A percentile compares a stretch with the other conserved stretches of the same genome.
Conservation (phyloP, 805 yeast genomes). For the Kluyveromyces wickerhamii region DNA sequence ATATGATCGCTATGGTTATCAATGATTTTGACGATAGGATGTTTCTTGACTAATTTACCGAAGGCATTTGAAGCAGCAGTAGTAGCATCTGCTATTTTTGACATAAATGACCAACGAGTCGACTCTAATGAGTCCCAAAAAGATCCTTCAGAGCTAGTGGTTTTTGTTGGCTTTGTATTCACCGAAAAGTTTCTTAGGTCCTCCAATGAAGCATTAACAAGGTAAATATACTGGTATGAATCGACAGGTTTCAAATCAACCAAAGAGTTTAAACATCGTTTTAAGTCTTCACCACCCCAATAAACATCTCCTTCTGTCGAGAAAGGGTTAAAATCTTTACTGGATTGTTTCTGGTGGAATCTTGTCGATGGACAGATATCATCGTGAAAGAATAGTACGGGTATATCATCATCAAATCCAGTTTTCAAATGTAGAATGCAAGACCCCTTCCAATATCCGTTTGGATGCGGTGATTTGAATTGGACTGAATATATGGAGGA, state of each 20-base stretch:
- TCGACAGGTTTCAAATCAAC: slow-evolving; percentile 62
- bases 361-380: slow-evolving; percentile 72
- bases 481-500: slow-evolving; percentile 70
- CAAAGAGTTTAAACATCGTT: slow-evolving; percentile 43
- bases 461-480: slow-evolving; percentile 64
- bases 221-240: slow-evolving; percentile 60
- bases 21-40: slow-evolving; percentile 24
- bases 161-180: background rate
- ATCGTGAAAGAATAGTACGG: slow-evolving; percentile 89
- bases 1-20: slow-evolving; percentile 38
- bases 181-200: slow-evolving; percentile 34
- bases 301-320: slow-evolving; percentile 45
- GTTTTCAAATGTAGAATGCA: slow-evolving; percentile 58
- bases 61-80: slow-evolving; percentile 27
- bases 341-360: slow-evolving; percentile 49
- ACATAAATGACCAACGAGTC: slow-evolving; percentile 83
- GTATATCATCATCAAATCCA: slow-evolving; percentile 48
- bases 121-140: slow-evolving; percentile 23
- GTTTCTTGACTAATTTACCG: slow-evolving; percentile 18
- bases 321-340: slow-evolving; percentile 69
- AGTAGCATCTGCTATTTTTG: slow-evolving; percentile 74
- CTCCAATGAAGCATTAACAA: slow-evolving; percentile 67
- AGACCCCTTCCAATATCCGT: slow-evolving; percentile 91
- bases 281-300: slow-evolving; percentile 90
- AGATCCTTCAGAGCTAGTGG: background rate